Evolutionary conservation across 768 basidiomycete species (phyloP).

Genomic region (Kwoniella dendrophila): DNA sequence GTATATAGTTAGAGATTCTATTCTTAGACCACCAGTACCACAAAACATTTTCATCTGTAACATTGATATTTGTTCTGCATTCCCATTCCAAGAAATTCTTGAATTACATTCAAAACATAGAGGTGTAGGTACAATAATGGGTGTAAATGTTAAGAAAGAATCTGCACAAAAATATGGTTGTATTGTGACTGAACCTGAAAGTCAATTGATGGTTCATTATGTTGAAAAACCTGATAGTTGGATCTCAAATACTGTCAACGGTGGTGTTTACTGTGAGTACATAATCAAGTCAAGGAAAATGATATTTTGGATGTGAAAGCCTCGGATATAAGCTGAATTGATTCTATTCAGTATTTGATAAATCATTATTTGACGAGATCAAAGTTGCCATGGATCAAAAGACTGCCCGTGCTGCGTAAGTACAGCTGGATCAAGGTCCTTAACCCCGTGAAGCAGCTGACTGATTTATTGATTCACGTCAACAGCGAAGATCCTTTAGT

Average conservation of each 20-base stretch:
- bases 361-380: conserved; percentile 58
- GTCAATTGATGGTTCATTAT: conserved; percentile 55
- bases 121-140: conserved; percentile 59
- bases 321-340: background rate
- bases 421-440: background rate
- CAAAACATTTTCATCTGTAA: conserved; percentile 59
- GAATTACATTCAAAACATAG: conserved; percentile 57
- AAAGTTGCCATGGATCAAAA: conserved; percentile 58
- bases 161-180: conserved; percentile 58
- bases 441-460: no score
- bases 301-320: no score
- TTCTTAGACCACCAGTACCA: conserved; percentile 54
- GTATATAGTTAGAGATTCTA: conserved; percentile 58
- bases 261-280: conserved; percentile 55
- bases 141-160: conserved; percentile 57
- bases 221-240: conserved; percentile 60
- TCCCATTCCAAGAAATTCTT: conserved; percentile 55
- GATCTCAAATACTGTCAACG: conserved; percentile 59
- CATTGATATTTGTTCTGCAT: conserved; percentile 59
- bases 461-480: background rate
- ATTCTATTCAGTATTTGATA: conserved; percentile 56
- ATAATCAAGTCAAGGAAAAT: no score
- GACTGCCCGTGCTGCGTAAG: conserved; percentile 52
- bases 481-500: conserved; percentile 54
- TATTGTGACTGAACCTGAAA: conserved; percentile 57